phyloP scores from a whole-genome alignment of 1,284 basidiomycete genomes.

The Volvariella surrecta region DNA sequence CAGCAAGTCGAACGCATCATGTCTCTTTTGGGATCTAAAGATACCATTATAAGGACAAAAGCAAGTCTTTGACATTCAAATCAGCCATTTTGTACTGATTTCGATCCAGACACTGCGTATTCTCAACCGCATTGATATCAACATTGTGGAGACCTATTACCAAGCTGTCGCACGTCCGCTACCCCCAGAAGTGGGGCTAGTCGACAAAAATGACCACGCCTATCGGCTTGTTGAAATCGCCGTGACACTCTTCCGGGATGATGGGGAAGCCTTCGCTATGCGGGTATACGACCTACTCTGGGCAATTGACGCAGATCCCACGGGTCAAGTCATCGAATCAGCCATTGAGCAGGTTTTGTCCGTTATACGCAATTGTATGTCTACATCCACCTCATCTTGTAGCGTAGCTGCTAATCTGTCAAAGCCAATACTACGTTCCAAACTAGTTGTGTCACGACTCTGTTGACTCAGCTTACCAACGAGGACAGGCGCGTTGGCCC shows the following conservation, averaged over 20 bases:
- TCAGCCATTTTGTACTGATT: conserved; percentile 7
- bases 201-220: conserved; percentile 29
- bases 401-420: conserved; percentile 7
- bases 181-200: conserved; percentile 19
- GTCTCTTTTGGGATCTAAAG: conserved; percentile 50
- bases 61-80: conserved; percentile 29
- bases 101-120: conserved; percentile 44
- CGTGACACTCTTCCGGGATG: conserved; percentile 35
- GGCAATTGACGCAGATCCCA: conserved; percentile 27
- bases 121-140: conserved; percentile 44
- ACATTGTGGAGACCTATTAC: conserved; percentile 50
- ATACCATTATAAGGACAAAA: conserved; percentile 48
- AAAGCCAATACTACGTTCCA: conserved; percentile 36
- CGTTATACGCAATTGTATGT: conserved; percentile 39
- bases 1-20: conserved; percentile 66
- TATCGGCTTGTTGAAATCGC: conserved; percentile 48
- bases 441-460: conserved; percentile 38
- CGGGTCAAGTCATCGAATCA: conserved; percentile 36
- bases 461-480: conserved; percentile 42
- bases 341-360: conserved; percentile 46
- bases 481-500: conserved; percentile 33
- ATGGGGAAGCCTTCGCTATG: conserved; percentile 52
- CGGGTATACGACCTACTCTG: conserved; percentile 38
- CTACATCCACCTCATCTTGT: conserved; percentile 1
- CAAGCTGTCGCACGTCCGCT: conserved; percentile 33